Evolutionary conservation across 1,139 yeast genomes (phyloP), one percentile per base, ranked within the genome.

Genomic region (Saccharomyces hybrid): DNA sequence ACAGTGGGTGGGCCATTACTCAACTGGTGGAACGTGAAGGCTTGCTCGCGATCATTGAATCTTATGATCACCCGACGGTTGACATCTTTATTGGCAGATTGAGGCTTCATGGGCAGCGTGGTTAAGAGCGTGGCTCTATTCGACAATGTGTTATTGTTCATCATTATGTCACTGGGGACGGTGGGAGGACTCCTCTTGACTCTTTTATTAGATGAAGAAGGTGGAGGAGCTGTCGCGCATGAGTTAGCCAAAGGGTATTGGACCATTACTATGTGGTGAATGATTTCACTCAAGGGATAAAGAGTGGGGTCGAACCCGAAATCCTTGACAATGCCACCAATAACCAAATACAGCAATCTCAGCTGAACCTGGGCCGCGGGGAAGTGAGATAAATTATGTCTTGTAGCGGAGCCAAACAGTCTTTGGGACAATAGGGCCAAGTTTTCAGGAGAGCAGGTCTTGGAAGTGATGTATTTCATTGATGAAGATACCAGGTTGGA

Each of bases 311-410:
- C 89, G 65, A 87, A 85, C 1, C 95, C 95, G 71, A 85, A 87
- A 66, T 86, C 93, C 62, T 82, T 83, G 46, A 84, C 78, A 61
- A 89, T 81, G 14, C 84, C 83, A 1, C 95, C 95, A 27, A 87
- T 64, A 29, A 85, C 67, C 34, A 84, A 78, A 60, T 78, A 78
- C 49, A 87, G 72, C 16, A 63, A 47, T 51, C 61, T 60, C 7
- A 63, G 44, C 49, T 63, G 65, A 23, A 60, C 63, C 42, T 62
- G 63, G n/a, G 48, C 47, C 13, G 55, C 53, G 5, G 67, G 64
- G 51, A 66, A 29, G 28, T 57, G 61, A 20, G 55, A 51, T 32
- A 65, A 46, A 48, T 61, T 60, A 11, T 29, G 26, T 26, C 54
- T 49, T 13, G 50, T 51, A 9, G 67, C 66, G 20, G 61, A 61